Evolutionary conservation across 345 rosid genomes (phyloP), one percentile per base, ranked within the genome.

Genomic region (Garcia nutans): DNA sequence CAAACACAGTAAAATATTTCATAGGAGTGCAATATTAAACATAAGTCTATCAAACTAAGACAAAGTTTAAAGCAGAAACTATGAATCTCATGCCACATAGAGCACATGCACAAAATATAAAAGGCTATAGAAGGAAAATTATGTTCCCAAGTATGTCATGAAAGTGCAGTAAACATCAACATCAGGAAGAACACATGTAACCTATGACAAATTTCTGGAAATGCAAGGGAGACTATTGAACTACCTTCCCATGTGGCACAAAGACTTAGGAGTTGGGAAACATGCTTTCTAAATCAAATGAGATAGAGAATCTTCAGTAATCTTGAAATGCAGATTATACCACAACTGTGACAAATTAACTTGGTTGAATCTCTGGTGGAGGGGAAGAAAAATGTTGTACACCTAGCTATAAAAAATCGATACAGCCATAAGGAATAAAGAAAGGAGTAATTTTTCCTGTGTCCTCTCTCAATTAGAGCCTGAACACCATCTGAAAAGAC

Each of bases 401-500:
- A 11, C 24, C 55, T 54, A 0, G 26, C 26, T 55, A 20, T n/a
- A n/a, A n/a, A n/a, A n/a, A n/a, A n/a, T n/a, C n/a, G n/a, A n/a
- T n/a, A n/a, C n/a, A n/a, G n/a, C n/a, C 87, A 85, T 90, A 96
- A 22, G 99, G 99, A 79, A 93, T 89, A 67, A 93, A 89, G 79
- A 96, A 96, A 17, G 98, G 99, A 70, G 93, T n/a, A n/a, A n/a
- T n/a, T n/a, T n/a, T n/a, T n/a, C n/a, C n/a, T n/a, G n/a, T n/a
- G n/a, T n/a, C n/a, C 98, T 78, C 82, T 93, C 87, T 96, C 98
- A 70, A 93, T 88, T 24, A 96, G 81, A 78, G 90, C 78, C 82
- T 92, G 85, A 83, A 93, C 91, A 52, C 95, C 98, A 72, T 96
- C 97, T 24, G 95, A 93, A 75, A 93, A 90, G 24, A 89, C 97